phyloP scores from a whole-genome alignment of 768 basidiomycete genomes.

The Collybiopsis confluens region DNA sequence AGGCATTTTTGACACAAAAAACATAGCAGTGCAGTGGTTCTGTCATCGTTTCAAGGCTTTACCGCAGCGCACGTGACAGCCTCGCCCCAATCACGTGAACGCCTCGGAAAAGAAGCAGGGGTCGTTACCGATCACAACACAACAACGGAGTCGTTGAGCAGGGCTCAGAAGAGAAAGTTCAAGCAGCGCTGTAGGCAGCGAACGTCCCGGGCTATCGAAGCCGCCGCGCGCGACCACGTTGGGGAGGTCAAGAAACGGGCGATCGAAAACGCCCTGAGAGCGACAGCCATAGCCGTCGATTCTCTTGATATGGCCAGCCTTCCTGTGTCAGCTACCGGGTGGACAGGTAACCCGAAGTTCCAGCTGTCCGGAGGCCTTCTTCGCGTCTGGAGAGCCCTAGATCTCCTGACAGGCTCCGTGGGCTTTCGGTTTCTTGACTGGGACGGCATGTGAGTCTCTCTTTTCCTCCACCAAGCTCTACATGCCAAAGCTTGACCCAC shows the following conservation, averaged over 20 bases:
- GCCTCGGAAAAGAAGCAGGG: too few relatives aligned
- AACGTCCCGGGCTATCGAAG: neutral
- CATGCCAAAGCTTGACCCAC: neutral
- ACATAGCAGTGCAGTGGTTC: too few relatives aligned
- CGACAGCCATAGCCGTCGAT: neutral
- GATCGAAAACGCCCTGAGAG: neutral
- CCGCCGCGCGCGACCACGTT: neutral
- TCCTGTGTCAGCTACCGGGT: neutral
- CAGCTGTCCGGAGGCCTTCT: neutral
- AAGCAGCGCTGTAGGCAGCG: too few relatives aligned
- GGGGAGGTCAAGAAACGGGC: neutral
- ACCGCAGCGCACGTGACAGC: too few relatives aligned
- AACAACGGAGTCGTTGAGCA: too few relatives aligned
- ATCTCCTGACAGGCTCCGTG: neutral
- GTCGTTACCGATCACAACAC: too few relatives aligned
- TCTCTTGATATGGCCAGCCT: neutral
- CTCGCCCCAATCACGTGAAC: too few relatives aligned
- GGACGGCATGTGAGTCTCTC: neutral
- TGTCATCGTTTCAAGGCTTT: too few relatives aligned
- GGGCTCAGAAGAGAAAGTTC: too few relatives aligned
- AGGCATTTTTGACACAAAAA: too few relatives aligned
- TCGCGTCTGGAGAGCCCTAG: neutral
- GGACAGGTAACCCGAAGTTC: neutral
- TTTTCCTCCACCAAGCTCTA: neutral
- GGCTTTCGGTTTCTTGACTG: neutral